A percentile compares a stretch with the other conserved stretches of the same genome.
phyloP scores from a whole-genome alignment of 2,329 filamentous ascomycete genomes.

The Penicillium sp. region DNA sequence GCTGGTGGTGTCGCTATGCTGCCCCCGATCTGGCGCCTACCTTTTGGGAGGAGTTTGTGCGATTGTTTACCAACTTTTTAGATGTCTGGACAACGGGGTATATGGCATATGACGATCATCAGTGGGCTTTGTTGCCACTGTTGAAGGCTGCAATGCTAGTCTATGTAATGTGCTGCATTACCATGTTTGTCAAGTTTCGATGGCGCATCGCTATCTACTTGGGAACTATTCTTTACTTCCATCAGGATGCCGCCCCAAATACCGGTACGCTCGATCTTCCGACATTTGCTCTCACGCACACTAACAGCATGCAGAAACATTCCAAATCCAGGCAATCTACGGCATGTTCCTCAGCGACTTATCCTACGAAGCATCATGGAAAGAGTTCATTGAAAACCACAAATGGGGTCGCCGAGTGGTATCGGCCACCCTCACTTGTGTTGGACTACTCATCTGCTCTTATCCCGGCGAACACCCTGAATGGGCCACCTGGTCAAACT shows the following conservation, averaged over 20 bases:
- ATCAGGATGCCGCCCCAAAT: slow-evolving; percentile 43
- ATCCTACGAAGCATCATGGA: slow-evolving; percentile 45
- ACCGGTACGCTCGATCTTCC: slow-evolving; percentile 40
- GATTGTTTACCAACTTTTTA: slow-evolving; percentile 46
- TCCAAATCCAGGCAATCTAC: slow-evolving; percentile 50
- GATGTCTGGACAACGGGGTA: slow-evolving; percentile 49
- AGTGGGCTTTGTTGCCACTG: slow-evolving; percentile 51
- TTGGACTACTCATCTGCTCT: slow-evolving; percentile 47
- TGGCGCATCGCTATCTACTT: slow-evolving; percentile 46
- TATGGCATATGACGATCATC: slow-evolving; percentile 52
- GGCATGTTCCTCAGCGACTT: slow-evolving; percentile 51
- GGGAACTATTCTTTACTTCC: slow-evolving; percentile 47
- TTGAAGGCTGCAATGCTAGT: slow-evolving; percentile 49
- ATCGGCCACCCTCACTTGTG: background rate
- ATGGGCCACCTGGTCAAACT: slow-evolving; percentile 48
- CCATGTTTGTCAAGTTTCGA: slow-evolving; percentile 44
- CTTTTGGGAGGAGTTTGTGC: slow-evolving; percentile 42
- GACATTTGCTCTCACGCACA: background rate
- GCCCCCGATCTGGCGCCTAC: slow-evolving; percentile 43
- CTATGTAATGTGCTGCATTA: slow-evolving; percentile 44
- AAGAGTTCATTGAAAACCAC: slow-evolving; percentile 43
- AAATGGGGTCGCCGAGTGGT: slow-evolving; percentile 3
- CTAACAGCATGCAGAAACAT: slow-evolving; percentile 43
- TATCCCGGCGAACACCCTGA: slow-evolving; percentile 50
- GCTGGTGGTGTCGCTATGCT: slow-evolving; percentile 50